Conservation (phyloP, 2,329 filamentous ascomycete genomes). For the Dactylonectria estremocensis region DNA sequence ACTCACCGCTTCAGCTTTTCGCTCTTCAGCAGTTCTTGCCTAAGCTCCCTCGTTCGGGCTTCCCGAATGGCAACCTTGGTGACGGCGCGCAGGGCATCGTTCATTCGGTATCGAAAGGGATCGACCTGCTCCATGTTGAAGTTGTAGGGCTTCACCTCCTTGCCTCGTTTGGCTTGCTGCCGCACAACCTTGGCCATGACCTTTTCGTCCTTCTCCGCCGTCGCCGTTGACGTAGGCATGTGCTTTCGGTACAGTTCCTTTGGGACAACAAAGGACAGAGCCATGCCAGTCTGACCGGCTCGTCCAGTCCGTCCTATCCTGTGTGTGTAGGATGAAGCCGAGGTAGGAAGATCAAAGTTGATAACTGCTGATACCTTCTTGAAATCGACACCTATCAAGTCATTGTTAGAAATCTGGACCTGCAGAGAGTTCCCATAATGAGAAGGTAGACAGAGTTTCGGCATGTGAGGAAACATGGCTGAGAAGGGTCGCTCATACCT, state of each 20-base stretch:
- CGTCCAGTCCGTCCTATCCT: conserved; percentile 94
- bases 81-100: conserved; percentile 90
- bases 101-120: conserved; percentile 94
- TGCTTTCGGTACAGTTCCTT: conserved; percentile 88
- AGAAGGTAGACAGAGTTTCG: not conserved
- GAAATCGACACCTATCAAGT: conserved; percentile 81
- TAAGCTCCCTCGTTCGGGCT: conserved; percentile 88
- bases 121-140: conserved; percentile 97
- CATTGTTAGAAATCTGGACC: conserved; percentile 34
- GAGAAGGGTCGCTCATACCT: conserved; percentile 61
- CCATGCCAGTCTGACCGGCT: conserved; percentile 93
- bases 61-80: conserved; percentile 92
- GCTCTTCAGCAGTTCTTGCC: conserved; percentile 91
- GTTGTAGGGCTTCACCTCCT: conserved; percentile 89
- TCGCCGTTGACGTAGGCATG: conserved; percentile 84
- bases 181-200: conserved; percentile 85
- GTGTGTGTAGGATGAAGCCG: conserved; percentile 95
- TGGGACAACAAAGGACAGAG: conserved; percentile 94
- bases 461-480: not conserved
- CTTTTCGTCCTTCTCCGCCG: conserved; percentile 87
- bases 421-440: not conserved
- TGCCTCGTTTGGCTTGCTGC: conserved; percentile 83
- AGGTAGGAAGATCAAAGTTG: conserved; percentile 95
- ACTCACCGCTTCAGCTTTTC: conserved; percentile 86
- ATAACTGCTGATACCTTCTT: conserved; percentile 94